Evolutionary conservation across 2,329 filamentous ascomycete genomes (phyloP), one percentile per base, ranked within the genome.

Genomic region (Ascochyta viciae-villosae): DNA sequence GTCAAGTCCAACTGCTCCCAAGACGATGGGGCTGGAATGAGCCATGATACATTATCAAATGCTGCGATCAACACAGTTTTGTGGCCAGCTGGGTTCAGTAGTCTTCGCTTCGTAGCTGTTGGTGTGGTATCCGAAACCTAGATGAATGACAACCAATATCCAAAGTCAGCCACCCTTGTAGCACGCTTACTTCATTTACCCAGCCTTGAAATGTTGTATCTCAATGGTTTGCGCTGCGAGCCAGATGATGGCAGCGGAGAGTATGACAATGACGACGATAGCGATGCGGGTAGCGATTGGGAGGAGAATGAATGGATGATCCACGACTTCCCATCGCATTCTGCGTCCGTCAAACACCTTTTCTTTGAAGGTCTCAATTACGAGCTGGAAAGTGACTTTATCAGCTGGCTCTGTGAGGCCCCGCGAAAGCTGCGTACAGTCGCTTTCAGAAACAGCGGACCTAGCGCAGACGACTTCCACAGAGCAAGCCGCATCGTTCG

Each of bases 201-300:
- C 7, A 43, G 29, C 9, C 16, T 50, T 8, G 39, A 37, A 3
- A 43, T 23, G 2, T 3, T 50, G 9, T 50, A 43, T 24, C 31
- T 50, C 29, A 50, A 50, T 16, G 48, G 48, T 15, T 26, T 50
- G 7, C 39, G 48, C 6, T 34, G 29, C 22, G 22, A 42, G 3
- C 12, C 3, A 2, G 38, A 41, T 10, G 38, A 42, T 31, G n/a
- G 37, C 37, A 22, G 19, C 19, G 6, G n/a, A 19, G 3, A 40
- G 10, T 22, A 19, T 22, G 5, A 42, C 6, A 19, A 19, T n/a
- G 10, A 37, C 19, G 31, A 38, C 2, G 22, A 43, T 24, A 26
- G 5, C 22, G 31, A 43, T 12, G 19, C 19, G 9, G 7, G 19
- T 19, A 19, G 19, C 19, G 19, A 19, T 19, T 19, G 19, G 19